These are phyloP conservation scores for Sporormia fimetaria DNA, from an alignment of 495 filamentous ascomycete genomes.

Conservation along the genomic window DNA sequence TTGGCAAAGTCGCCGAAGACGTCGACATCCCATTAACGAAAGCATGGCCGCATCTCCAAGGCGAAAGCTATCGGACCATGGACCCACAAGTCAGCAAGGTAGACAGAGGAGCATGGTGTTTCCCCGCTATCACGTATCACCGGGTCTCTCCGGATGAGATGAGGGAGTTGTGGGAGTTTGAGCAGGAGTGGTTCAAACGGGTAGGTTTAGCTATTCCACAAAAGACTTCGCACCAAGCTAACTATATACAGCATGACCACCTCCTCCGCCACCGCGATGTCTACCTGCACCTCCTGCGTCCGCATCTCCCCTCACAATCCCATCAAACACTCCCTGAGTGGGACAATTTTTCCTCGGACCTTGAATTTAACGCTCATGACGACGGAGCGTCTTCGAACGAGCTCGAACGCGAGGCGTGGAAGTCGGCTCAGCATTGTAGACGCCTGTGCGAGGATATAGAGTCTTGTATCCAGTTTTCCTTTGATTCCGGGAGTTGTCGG, in stretches of 20 bases:
- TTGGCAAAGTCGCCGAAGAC: slow-evolving; percentile 21
- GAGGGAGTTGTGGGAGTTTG: slow-evolving; percentile 16
- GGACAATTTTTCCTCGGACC: slow-evolving; percentile 19
- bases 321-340: slow-evolving; percentile 4
- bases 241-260: slow-evolving; percentile 10
- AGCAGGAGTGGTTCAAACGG: slow-evolving; percentile 20
- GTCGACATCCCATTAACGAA: slow-evolving; percentile 14
- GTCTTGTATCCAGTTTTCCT: slow-evolving; percentile 16
- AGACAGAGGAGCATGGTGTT: slow-evolving; percentile 18
- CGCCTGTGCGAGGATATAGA: slow-evolving; percentile 13
- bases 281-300: slow-evolving; percentile 13
- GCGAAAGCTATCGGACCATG: slow-evolving; percentile 16
- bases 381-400: background rate
- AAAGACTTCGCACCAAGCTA: slow-evolving; percentile 3
- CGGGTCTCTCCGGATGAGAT: slow-evolving; percentile 20
- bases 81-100: slow-evolving; percentile 15
- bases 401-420: slow-evolving; percentile 12
- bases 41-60: slow-evolving; percentile 23
- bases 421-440: slow-evolving; percentile 14
- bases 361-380: slow-evolving; percentile 14
- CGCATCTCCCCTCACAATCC: slow-evolving; percentile 5
- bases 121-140: slow-evolving; percentile 20
- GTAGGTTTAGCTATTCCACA: slow-evolving; percentile 6
- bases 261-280: slow-evolving; percentile 22
- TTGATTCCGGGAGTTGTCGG: slow-evolving; percentile 3